Base-by-base conservation (phyloP, 2,329 filamentous ascomycete genomes). In the Thielaviopsis punctulata region DNA sequence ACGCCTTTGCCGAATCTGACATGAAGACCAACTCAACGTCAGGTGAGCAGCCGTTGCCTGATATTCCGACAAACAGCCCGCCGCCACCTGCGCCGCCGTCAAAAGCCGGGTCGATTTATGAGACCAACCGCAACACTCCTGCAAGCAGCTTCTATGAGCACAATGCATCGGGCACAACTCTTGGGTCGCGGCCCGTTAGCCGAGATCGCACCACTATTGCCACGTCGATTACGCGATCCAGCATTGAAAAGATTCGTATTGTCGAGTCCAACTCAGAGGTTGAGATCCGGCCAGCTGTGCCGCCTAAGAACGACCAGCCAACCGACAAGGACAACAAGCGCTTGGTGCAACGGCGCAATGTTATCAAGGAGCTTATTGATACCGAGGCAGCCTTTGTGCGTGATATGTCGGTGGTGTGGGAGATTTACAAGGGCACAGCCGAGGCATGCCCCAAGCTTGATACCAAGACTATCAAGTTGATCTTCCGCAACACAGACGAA, bases 401-500 rank as follows among this genome's bases (percentile, higher is more conserved):
- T 57, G 92, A 98, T 64, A 90, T 98, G 86, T 95, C 89, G 63
- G 90, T 98, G 51, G 84, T 95, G 2, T 87, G 94, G 61, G 89
- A 96, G 62, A 96, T 98, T 52, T 98, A 96, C 72, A 94, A 93
- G 66, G 88, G 86, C 44, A 96, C 92, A 0, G 86, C 87, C 1
- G 80, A 84, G 58, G 84, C 84, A 10, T 88, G 85, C 52, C 79
- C 86, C 8, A 79, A 87, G 57, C 76, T 95, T 24, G 86, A 84
- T 44, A 70, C 77, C 43, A 85, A 90, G 57, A 94, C 94, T 57
- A 82, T 93, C 60, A 94, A 89, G 62, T 74, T 85, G 12, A 79
- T 98, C 15, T 98, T 98, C 65, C 83, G 87, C 57, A 98, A 98
- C 62, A 89, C 85, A 3, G 85, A 92, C 60, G 84, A 95, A 60